phyloP scores from a whole-genome alignment of 768 basidiomycete species.

The Royoungia palumana region DNA sequence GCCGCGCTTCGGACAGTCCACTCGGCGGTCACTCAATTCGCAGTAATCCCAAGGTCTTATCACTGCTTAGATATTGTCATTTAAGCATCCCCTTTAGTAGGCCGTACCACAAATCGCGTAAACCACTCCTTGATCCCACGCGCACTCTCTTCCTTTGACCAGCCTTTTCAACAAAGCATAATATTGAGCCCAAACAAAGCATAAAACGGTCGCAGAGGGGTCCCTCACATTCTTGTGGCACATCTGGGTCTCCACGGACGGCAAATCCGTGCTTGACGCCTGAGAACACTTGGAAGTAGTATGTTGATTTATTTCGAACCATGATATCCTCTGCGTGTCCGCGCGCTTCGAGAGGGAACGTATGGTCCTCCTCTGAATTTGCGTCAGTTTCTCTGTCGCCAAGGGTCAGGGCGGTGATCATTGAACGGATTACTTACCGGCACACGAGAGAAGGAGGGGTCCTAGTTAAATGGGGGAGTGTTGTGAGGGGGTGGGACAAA shows the following conservation, averaged over 20 bases:
- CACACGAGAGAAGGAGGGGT: slow-evolving; percentile 22
- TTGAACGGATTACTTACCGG: slow-evolving; percentile 12
- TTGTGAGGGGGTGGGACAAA: neutral
- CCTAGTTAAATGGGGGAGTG: slow-evolving; percentile 3
- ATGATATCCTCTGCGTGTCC: slow-evolving; percentile 56
- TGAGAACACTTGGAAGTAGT: slow-evolving; percentile 56
- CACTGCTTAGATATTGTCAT: too few relatives aligned
- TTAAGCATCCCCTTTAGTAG: too few relatives aligned
- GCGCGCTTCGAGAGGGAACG: slow-evolving; percentile 48
- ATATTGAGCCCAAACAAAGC: too few relatives aligned
- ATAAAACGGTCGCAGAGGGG: neutral
- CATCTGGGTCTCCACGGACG: slow-evolving; percentile 12
- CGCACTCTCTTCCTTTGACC: slow-evolving; percentile 58
- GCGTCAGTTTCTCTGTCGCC: neutral
- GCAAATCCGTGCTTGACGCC: slow-evolving; percentile 31
- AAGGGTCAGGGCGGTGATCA: neutral
- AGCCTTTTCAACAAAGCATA: slow-evolving; percentile 37
- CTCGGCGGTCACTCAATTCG: too few relatives aligned
- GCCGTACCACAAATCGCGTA: neutral
- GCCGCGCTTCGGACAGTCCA: too few relatives aligned
- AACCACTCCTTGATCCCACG: slow-evolving; percentile 3
- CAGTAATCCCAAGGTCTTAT: too few relatives aligned
- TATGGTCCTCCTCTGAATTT: slow-evolving; percentile 43
- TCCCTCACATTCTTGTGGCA: slow-evolving; percentile 19
- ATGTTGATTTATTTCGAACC: slow-evolving; percentile 43